Percentiles rank a stretch among this genome's conserved stretches.
phyloP scores from a whole-genome alignment of 768 basidiomycete genomes.

The Termitomyces sp. region DNA sequence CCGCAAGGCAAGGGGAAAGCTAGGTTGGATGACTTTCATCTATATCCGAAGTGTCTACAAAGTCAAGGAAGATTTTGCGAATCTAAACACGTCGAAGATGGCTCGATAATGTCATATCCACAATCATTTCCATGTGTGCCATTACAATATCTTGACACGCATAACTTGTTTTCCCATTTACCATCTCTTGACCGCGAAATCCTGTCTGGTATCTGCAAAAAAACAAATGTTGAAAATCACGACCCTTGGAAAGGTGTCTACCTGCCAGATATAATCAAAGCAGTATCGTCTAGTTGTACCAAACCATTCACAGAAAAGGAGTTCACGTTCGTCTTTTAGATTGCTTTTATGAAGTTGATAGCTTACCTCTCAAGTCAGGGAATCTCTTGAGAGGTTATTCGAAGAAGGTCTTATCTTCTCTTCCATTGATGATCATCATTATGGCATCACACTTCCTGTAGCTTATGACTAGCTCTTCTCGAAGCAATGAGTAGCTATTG shows the following conservation, averaged over 20 bases:
- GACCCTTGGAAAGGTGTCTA: neutral
- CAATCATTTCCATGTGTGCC: neutral
- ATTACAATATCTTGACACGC: neutral
- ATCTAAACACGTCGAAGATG: neutral
- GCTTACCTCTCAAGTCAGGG: neutral
- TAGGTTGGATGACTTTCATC: neutral
- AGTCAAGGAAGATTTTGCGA: neutral
- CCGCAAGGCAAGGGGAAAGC: neutral
- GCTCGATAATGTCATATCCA: neutral
- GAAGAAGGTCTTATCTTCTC: neutral
- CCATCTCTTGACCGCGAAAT: conserved; percentile 1
- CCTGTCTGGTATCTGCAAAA: neutral
- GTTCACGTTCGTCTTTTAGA: neutral
- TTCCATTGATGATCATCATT: neutral
- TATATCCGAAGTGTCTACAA: neutral
- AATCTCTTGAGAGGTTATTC: neutral
- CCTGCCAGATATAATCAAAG: neutral
- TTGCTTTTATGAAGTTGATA: neutral
- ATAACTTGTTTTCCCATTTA: neutral
- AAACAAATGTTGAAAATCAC: neutral
- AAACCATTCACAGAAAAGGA: neutral
- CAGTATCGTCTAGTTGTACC: neutral
- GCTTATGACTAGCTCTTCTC: neutral
- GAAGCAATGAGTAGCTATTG: neutral
- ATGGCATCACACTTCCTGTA: neutral